Conservation (phyloP, 495 filamentous ascomycete species). For the Lasiosphaeris hirsuta region DNA sequence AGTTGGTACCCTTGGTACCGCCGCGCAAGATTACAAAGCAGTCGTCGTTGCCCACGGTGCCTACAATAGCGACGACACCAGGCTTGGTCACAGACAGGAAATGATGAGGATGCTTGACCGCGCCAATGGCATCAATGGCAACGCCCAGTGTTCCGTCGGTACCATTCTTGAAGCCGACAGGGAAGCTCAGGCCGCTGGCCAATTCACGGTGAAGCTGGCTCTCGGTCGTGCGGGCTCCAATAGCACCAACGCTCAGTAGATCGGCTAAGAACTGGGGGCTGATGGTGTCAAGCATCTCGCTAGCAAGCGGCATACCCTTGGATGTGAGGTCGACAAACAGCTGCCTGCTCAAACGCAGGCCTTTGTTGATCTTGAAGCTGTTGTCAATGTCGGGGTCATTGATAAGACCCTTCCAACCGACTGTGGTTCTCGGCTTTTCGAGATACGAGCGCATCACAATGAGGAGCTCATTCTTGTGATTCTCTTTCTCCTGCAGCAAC, state of each 20-base stretch:
- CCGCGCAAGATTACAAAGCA: conserved; percentile 97
- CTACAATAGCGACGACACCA: conserved; percentile 92
- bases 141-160: conserved; percentile 90
- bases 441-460: conserved; percentile 99
- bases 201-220: conserved; percentile 93
- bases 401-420: conserved; percentile 99
- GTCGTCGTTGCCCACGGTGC: conserved; percentile 93
- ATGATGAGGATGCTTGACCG: conserved; percentile 90
- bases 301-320: conserved; percentile 96
- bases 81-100: conserved; percentile 99
- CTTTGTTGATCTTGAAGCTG: conserved; percentile 99
- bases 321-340: conserved; percentile 92
- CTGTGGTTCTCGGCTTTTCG: conserved; percentile 97
- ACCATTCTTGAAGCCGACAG: conserved; percentile 99
- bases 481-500: conserved; percentile 77
- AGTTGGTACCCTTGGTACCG: conserved; percentile 92
- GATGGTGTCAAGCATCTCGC: conserved; percentile 98
- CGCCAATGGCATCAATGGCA: conserved; percentile 94
- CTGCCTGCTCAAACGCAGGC: conserved; percentile 79
- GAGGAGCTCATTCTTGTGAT: conserved; percentile 82
- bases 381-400: conserved; percentile 99
- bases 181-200: conserved; percentile 91
- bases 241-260: conserved; percentile 82
- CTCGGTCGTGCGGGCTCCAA: conserved; percentile 94
- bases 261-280: conserved; percentile 98